Percentiles rank a stretch among this genome's conserved stretches.
Evolutionary conservation across 139 green algal species (phyloP).

Genomic region (Chlamydomonas sp.): DNA sequence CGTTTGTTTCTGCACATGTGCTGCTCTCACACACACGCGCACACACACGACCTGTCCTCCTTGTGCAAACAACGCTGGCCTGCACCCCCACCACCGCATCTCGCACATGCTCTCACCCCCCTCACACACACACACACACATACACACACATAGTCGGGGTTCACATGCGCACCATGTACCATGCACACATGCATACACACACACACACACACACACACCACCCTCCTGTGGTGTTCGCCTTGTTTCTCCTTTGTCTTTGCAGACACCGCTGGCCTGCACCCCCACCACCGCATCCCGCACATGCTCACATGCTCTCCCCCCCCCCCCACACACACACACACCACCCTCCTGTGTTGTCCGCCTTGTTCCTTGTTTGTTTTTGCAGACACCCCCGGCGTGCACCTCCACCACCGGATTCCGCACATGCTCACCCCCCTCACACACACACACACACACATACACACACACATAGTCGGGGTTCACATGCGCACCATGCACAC

Average conservation of each 20-base stretch:
- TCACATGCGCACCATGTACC: neutral
- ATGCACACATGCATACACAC: neutral
- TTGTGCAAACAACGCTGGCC: slow-evolving; percentile 79
- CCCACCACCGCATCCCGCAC: slow-evolving; percentile 86
- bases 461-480: too few species aligned
- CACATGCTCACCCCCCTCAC: slow-evolving; percentile 79
- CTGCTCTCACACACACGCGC: too few species aligned
- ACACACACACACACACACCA: too few species aligned
- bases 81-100: too few species aligned
- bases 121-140: too few species aligned
- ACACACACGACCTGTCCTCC: too few species aligned
- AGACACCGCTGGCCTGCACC: slow-evolving; percentile 92
- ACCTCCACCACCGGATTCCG: slow-evolving; percentile 85
- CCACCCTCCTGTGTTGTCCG: neutral
- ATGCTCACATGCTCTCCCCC: slow-evolving; percentile 51
- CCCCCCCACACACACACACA: too few species aligned
- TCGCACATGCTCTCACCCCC: too few species aligned
- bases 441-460: too few species aligned
- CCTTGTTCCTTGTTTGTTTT: neutral
- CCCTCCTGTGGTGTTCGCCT: neutral
- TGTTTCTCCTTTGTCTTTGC: slow-evolving; percentile 2
- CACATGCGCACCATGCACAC: too few species aligned
- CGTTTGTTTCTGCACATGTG: too few species aligned
- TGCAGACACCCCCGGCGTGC: slow-evolving; percentile 88
- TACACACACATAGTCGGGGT: too few species aligned